These are phyloP conservation scores for Pseudoscleropodium purum DNA, from an alignment of 225 moss, liverwort and hornwort species.

Conservation along the genomic window DNA sequence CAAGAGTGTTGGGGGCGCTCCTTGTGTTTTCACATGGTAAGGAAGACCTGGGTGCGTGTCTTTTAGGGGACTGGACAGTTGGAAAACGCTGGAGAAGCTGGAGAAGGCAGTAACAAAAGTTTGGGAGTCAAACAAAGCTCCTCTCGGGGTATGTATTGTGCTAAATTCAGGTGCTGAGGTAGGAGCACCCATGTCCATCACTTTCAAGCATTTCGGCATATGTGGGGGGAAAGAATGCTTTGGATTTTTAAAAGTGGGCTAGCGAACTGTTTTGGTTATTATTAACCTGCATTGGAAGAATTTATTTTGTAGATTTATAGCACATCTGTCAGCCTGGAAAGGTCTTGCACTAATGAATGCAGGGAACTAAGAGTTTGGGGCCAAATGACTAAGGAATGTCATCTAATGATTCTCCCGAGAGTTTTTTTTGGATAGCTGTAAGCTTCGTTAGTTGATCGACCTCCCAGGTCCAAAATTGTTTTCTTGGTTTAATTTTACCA, in stretches of 20 bases:
- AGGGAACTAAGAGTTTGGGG: background rate
- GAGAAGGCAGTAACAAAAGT: slow-evolving; percentile 41
- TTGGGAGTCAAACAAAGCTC: slow-evolving; percentile 53
- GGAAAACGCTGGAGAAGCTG: slow-evolving; percentile 51
- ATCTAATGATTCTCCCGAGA: background rate
- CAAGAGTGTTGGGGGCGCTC: background rate
- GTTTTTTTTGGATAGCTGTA: background rate
- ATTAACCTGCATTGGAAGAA: background rate
- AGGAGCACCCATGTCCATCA: background rate
- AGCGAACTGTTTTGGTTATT: background rate
- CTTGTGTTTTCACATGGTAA: background rate
- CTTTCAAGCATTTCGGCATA: background rate
- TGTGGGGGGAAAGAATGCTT: background rate
- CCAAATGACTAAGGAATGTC: background rate
- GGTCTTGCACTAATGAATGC: background rate
- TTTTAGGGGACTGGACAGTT: slow-evolving; percentile 40
- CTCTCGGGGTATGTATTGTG: slow-evolving; percentile 31
- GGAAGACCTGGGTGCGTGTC: background rate
- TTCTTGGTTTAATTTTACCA: background rate
- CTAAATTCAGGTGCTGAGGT: background rate
- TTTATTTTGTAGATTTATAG: background rate
- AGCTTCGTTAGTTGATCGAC: background rate
- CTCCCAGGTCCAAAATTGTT: background rate
- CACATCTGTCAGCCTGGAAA: background rate
- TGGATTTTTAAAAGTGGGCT: background rate